These are phyloP conservation scores for Lasiodiplodia sp. DNA, from an alignment of 2,329 filamentous ascomycete genomes.

Conservation along the genomic window DNA sequence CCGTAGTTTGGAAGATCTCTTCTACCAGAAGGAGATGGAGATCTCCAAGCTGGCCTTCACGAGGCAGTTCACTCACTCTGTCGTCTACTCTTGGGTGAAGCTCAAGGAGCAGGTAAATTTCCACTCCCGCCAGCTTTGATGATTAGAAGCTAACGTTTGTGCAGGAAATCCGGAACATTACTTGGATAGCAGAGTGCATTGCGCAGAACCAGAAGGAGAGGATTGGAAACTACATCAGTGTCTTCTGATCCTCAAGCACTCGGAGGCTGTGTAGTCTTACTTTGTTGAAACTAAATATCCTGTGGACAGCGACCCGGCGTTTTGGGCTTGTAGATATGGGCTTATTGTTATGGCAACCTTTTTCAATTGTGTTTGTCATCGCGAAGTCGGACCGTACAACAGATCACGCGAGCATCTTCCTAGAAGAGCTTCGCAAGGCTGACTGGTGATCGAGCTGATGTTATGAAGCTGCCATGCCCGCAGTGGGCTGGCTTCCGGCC, in stretches of 20 bases:
- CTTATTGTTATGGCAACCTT: constrained; percentile 22
- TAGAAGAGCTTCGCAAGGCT: too few species aligned
- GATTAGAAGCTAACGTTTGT: background rate
- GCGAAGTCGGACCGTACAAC: too few species aligned
- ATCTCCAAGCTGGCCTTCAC: constrained; percentile 95
- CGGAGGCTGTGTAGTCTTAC: constrained; percentile 18
- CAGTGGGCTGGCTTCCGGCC: background rate
- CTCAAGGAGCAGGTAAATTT: constrained; percentile 85
- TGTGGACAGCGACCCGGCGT: constrained; percentile 26
- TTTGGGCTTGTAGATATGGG: constrained; percentile 27
- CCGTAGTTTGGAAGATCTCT: constrained; percentile 93
- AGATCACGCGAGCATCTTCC: too few species aligned
- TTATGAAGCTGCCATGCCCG: too few species aligned
- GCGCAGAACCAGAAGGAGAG: constrained; percentile 99
- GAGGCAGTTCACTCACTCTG: constrained; percentile 90
- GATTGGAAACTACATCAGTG: constrained; percentile 98
- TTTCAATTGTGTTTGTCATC: background rate
- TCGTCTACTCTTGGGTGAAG: constrained; percentile 98
- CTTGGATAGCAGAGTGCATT: constrained; percentile 99
- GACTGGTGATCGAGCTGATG: too few species aligned
- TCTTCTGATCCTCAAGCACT: constrained; percentile 68
- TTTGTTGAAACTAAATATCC: constrained; percentile 26
- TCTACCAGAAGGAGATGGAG: constrained; percentile 99
- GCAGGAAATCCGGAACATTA: constrained; percentile 98
- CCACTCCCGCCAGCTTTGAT: background rate